phyloP scores from a whole-genome alignment of 257 asterid species.

The Solanum megistacrolobum region DNA sequence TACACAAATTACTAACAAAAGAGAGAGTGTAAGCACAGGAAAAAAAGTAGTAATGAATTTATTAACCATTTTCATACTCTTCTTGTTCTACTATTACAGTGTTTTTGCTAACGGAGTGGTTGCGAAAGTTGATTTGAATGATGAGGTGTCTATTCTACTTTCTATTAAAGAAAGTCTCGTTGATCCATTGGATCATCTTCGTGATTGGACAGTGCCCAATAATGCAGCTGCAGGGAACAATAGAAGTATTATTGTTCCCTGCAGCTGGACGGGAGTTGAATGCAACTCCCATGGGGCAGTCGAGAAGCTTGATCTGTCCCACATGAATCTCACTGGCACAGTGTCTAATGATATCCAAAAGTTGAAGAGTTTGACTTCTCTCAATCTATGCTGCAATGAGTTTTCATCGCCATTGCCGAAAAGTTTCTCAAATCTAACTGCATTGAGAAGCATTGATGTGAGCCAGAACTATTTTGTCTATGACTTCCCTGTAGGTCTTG shows the following conservation, averaged over 20 bases:
- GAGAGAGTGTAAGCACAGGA: not conserved
- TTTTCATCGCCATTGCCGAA: slow-evolving; percentile 47
- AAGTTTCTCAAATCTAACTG: slow-evolving; percentile 37
- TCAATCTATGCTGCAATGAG: slow-evolving; percentile 48
- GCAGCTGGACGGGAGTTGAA: slow-evolving; percentile 58
- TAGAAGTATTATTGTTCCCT: slow-evolving; percentile 11
- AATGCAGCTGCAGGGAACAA: not conserved
- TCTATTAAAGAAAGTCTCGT: slow-evolving; percentile 36
- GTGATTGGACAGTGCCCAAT: slow-evolving; percentile 38
- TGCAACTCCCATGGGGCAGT: slow-evolving; percentile 48
- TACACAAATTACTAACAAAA: not conserved
- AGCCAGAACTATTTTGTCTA: slow-evolving; percentile 51
- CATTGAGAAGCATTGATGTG: slow-evolving; percentile 42
- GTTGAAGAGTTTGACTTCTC: slow-evolving; percentile 16
- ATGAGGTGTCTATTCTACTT: slow-evolving; percentile 34
- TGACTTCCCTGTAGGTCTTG: slow-evolving; percentile 46
- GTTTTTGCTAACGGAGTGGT: slow-evolving; percentile 8
- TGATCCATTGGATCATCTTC: slow-evolving; percentile 52
- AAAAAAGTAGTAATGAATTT: slow-evolving; percentile 27
- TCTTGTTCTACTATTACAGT: slow-evolving; percentile 12
- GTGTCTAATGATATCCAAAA: slow-evolving; percentile 34
- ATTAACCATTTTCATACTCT: slow-evolving; percentile 10
- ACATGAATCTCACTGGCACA: slow-evolving; percentile 56
- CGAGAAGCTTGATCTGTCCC: slow-evolving; percentile 49
- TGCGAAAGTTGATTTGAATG: not conserved